Base-by-base conservation (phyloP, 2,329 filamentous ascomycete genomes). In the Stromatinia cepivora region DNA sequence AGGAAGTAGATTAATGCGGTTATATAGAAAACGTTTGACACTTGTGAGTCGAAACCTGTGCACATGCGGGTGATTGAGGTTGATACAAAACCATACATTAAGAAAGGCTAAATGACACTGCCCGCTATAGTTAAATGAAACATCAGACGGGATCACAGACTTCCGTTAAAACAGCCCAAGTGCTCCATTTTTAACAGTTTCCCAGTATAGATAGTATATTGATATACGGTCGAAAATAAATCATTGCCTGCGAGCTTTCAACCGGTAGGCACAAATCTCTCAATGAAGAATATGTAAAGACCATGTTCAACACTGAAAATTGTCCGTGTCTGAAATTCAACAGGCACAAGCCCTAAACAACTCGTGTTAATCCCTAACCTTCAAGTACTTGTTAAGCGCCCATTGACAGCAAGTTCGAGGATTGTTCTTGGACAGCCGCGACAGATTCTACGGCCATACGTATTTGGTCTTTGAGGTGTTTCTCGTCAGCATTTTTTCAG, bases 381-480 rank as follows among this genome's bases (percentile, higher is more conserved):
- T 62, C 34, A 5, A 34, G 28, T 36, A 50, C 22, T 17, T 7
- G 13, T 50, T 48, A 25, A 13, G 11, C 22, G 2, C 15, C 15
- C 11, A 52, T n/a, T 25, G 5, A 31, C 8, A 59, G 9, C 1
- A 31, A 61, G 15, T 25, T 15, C 31, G 15, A 63, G 5, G 13
- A 13, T 63, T 52, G 17, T n/a, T 13, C 20, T 45, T 63, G 46
- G 22, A 50, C 22, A 39, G 46, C 59, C 20, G 31, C 59, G n/a
- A 63, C 22, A 7, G 59, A 63, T 15, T 63, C 46, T 7, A 63
- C 20, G 4, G 59, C 59, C 46, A 63, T 63, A 28, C 59, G 45
- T 63, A 63, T 63, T 63, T 63, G 46, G 20, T 63, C 59, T 63
- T 50, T 5, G 15, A 63, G 31, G 46, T 25, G 13, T 25, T 17